Base-by-base conservation (phyloP, 805 yeast genomes). In the Hanseniaspora mollemarum region DNA sequence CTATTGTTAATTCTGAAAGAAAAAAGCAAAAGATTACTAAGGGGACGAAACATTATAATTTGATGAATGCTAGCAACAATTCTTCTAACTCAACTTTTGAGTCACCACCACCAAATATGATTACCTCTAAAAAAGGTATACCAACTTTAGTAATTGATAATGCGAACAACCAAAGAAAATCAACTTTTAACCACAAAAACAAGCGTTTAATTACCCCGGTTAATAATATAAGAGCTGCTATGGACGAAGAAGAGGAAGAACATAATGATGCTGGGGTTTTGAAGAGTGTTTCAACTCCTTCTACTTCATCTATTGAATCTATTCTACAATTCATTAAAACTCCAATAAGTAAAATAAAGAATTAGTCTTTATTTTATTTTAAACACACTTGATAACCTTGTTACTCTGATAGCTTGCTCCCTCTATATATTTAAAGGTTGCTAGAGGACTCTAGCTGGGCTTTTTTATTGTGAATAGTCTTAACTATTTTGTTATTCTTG, bases 1-100 rank as follows among this genome's bases (percentile, higher is more conserved):
- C 67, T 15, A 63, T 65, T 3, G 53, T 64, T 7, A 49, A 60
- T 3, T 63, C 67, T 8, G 64, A 58, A 29, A 54, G 59, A 2
- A 58, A 58, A 36, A 56, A 54, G 49, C 60, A 59, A n/a, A 53
- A 64, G 66, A 9, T 65, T 66, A 4, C 57, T 10, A 43, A 21
- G 25, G 21, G n/a, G 25, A 28, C 31, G 33, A 35, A 43, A 40
- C 32, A 48, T 6, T 40, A 33, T 25, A 25, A 24, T n/a, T 22
- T 31, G 19, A 31, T 38, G 10, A 29, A 13, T 18, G 15, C 8
- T 8, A 35, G n/a, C 8, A 39, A 39, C 4, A 16, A 21, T 21
- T 48, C 51, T 4, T 28, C 45, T 6, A 48, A 48, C 33, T 48
- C 51, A 24, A 40, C 51, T 7, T 48, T 48, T 33, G 51, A 48